phyloP scores from a whole-genome alignment of 352 stramenopile species.

The Phytophthora macrochlamydospora region DNA sequence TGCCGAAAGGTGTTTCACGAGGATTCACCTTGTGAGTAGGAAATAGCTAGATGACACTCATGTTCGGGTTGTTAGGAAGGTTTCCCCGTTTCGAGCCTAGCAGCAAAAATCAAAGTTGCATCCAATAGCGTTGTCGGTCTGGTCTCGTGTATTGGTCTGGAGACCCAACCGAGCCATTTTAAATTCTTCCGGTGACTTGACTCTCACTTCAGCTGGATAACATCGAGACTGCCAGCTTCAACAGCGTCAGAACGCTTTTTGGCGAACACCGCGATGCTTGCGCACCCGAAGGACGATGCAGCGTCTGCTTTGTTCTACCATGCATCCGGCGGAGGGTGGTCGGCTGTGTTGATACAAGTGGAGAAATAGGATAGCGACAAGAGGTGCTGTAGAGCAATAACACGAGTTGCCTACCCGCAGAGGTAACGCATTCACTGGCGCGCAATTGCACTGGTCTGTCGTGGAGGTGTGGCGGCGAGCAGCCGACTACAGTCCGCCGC shows the following conservation, averaged over 20 bases:
- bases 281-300: conserved; percentile 6
- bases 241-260: conserved; percentile 5
- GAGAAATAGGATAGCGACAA: background rate
- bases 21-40: no score
- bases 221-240: background rate
- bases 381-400: background rate
- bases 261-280: background rate
- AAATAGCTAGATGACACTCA: no score
- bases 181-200: background rate
- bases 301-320: conserved; percentile 2
- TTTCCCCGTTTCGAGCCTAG: no score
- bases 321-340: conserved; percentile 7
- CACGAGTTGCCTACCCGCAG: background rate
- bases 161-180: no score
- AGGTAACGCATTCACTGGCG: background rate
- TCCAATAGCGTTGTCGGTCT: no score
- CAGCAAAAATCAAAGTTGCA: no score
- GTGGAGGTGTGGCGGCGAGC: conserved; percentile 1
- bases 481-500: background rate
- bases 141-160: no score
- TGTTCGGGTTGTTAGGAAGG: no score
- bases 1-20: no score
- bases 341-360: conserved; percentile 8
- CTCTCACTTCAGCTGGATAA: background rate
- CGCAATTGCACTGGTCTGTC: conserved; percentile 5